Percentiles rank a stretch among this genome's conserved stretches.
phyloP scores from a whole-genome alignment of 108 stramenopile genomes.

The Thalassiosira profunda region DNA sequence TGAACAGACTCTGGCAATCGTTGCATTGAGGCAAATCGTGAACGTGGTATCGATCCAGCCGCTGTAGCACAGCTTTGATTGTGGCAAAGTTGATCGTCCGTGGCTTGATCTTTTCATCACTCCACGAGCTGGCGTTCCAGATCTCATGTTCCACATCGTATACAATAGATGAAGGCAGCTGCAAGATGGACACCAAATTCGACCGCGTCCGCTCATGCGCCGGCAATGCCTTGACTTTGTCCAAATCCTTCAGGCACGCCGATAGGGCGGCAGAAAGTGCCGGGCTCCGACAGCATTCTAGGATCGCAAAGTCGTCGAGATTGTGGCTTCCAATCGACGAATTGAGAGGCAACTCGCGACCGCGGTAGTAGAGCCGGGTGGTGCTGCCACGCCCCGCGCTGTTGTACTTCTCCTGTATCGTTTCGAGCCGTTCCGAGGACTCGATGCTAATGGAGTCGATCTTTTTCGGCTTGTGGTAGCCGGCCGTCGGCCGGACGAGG shows the following conservation, averaged over 20 bases:
- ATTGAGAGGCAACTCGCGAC: constrained; percentile 50
- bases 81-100: constrained; percentile 48
- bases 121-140: constrained; percentile 38
- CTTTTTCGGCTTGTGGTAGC: constrained; percentile 43
- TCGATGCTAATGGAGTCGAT: constrained; percentile 42
- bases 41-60: constrained; percentile 42
- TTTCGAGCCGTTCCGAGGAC: constrained; percentile 45
- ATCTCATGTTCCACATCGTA: constrained; percentile 24
- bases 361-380: constrained; percentile 26
- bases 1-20: constrained; percentile 38
- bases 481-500: constrained; percentile 38
- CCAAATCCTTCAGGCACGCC: constrained; percentile 53
- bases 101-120: constrained; percentile 37
- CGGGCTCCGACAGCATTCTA: constrained; percentile 56
- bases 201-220: constrained; percentile 26
- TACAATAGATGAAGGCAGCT: constrained; percentile 13
- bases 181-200: constrained; percentile 25
- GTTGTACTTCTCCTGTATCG: constrained; percentile 42
- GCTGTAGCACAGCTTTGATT: constrained; percentile 52
- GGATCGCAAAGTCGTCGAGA: constrained; percentile 41
- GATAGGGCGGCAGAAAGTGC: constrained; percentile 42
- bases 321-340: constrained; percentile 58
- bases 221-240: constrained; percentile 28
- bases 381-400: constrained; percentile 15
- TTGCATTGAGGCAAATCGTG: constrained; percentile 46